A percentile compares a stretch with the other conserved stretches of the same genome.
Conservation (phyloP, 352 stramenopile species). For the Phytopythium mirpurense region DNA sequence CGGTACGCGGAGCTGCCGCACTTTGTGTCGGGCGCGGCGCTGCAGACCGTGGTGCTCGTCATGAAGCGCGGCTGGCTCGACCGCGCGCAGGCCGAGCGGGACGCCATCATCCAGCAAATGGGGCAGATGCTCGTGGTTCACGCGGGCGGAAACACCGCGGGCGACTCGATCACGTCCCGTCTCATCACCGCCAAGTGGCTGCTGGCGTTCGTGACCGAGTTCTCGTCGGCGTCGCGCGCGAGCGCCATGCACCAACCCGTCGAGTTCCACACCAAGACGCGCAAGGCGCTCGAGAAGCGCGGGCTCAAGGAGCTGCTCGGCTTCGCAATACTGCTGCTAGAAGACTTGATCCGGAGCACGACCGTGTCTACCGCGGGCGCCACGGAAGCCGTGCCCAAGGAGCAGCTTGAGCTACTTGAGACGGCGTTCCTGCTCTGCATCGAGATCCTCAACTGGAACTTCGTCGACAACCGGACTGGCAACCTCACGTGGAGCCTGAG, state of each 20-base stretch:
- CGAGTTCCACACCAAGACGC: slow-evolving; percentile 77
- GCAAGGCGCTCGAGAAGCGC: slow-evolving; percentile 51
- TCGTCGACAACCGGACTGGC: slow-evolving; percentile 37
- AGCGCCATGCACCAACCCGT: slow-evolving; percentile 79
- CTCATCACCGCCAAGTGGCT: slow-evolving; percentile 78
- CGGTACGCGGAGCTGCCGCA: slow-evolving; percentile 39
- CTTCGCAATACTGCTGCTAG: slow-evolving; percentile 55
- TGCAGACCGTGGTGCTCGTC: slow-evolving; percentile 71
- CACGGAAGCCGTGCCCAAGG: slow-evolving; percentile 33
- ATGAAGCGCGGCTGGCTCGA: slow-evolving; percentile 84
- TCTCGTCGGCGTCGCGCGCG: slow-evolving; percentile 69
- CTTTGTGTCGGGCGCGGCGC: slow-evolving; percentile 54
- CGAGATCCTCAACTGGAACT: slow-evolving; percentile 81
- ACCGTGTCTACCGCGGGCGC: slow-evolving; percentile 32
- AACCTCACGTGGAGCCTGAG: slow-evolving; percentile 72
- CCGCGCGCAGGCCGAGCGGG: slow-evolving; percentile 39
- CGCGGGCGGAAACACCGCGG: slow-evolving; percentile 1
- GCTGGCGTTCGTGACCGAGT: slow-evolving; percentile 81
- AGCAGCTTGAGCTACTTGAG: slow-evolving; percentile 75
- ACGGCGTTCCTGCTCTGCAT: slow-evolving; percentile 69
- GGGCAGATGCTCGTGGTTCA: slow-evolving; percentile 40
- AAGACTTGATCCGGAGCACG: slow-evolving; percentile 69
- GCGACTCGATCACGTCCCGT: slow-evolving; percentile 25
- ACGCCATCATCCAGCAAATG: slow-evolving; percentile 69
- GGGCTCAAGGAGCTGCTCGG: slow-evolving; percentile 57